Percentiles rank a stretch among this genome's conserved stretches.
These are phyloP conservation scores for Tetrastigma voinierianum DNA, from an alignment of 164 flowering plant species.

Conservation along the genomic window DNA sequence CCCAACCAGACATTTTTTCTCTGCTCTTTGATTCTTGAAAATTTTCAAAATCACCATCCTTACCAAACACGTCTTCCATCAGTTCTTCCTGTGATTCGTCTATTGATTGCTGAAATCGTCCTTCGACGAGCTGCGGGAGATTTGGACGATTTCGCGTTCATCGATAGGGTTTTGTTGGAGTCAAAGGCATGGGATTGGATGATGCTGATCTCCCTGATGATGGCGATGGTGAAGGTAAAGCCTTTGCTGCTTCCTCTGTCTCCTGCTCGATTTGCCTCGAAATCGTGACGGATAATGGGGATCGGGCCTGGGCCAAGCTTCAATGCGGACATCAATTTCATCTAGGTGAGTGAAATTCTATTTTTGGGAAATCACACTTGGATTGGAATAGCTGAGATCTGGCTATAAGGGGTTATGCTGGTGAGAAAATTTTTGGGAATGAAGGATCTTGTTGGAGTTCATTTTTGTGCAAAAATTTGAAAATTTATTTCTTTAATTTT, in stretches of 20 bases:
- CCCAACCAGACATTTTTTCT: not conserved
- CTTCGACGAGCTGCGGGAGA: too few relatives aligned
- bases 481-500: not conserved
- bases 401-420: not conserved
- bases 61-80: not conserved
- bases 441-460: not conserved
- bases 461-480: not conserved
- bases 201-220: slow-evolving; percentile 21
- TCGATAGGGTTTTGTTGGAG: slow-evolving; percentile 14
- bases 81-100: not conserved
- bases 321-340: slow-evolving; percentile 92
- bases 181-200: slow-evolving; percentile 38
- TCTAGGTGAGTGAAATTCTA: slow-evolving; percentile 52
- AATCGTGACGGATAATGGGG: slow-evolving; percentile 11
- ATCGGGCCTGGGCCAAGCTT: slow-evolving; percentile 83
- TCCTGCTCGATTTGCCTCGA: too few relatives aligned
- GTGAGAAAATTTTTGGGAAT: not conserved
- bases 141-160: not conserved
- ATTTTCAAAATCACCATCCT: not conserved
- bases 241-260: too few relatives aligned
- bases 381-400: slow-evolving; percentile 11
- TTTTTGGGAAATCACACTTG: slow-evolving; percentile 2
- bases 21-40: not conserved
- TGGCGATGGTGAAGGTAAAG: slow-evolving; percentile 7
- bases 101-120: too few relatives aligned